Base-by-base conservation (phyloP, 2,329 filamentous ascomycete genomes). In the Pseudocercospora fuligena region DNA sequence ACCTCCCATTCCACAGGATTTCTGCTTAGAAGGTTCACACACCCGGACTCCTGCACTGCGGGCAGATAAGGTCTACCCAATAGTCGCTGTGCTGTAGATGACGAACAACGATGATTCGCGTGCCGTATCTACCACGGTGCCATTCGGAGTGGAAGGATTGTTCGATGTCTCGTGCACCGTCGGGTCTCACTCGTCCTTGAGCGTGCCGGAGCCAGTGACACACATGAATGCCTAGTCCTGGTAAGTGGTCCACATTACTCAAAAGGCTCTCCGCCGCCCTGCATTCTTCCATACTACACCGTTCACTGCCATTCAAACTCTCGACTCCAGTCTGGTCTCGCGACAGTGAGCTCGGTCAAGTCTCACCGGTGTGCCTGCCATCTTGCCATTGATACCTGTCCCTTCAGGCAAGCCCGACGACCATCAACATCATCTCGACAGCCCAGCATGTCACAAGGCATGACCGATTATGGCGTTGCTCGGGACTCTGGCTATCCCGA, bases 401-500 rank as follows among this genome's bases (percentile, higher is more conserved):
- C n/a, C 19, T 21, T 12, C 12, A 25, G 46, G 11, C 46, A 9
- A 49, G 46, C 46, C 19, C n/a, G 23, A 2, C n/a, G 19, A 49
- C n/a, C 46, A 49, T 49, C 46, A 23, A 25, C 8, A 51, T 51
- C 21, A 3, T 16, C 19, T 27, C 14, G 21, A 51, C 9, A 51
- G 11, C 27, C 51, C 25, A 65, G 33, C 61, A 70, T 69, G 67
- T 57, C 69, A 14, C 40, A 63, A 40, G 65, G 57, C 60, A 61
- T 61, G 60, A 67, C 68, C 29, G 56, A 63, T 3, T 68, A 72
- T 40, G 68, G 63, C 61, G 60, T 64, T 9, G 46, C 49, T 57
- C 70, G 66, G 60, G 63, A 70, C 29, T 40, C 53, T 43, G 68
- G 64, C 56, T 66, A 72, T n/a, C n/a, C 29, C 9, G 31, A 58